These are phyloP conservation scores for Halophytophthora batemanensis DNA, from an alignment of 352 stramenopile genomes.

Conservation along the genomic window DNA sequence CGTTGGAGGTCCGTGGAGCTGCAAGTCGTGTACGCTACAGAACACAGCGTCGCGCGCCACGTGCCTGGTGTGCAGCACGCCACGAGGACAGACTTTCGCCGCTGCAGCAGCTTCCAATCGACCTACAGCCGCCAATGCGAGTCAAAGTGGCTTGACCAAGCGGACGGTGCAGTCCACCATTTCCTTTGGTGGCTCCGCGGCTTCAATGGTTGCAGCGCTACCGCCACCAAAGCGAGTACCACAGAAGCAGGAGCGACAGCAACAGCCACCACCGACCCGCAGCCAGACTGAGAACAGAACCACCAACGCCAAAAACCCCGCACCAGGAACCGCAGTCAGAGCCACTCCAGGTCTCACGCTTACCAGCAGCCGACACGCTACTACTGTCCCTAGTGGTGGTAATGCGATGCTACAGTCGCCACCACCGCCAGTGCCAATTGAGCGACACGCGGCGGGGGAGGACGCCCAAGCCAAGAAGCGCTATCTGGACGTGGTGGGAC, in stretches of 20 bases:
- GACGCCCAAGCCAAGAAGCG: constrained; percentile 51
- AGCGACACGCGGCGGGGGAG: constrained; percentile 37
- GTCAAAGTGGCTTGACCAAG: constrained; percentile 4
- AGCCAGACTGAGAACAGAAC: constrained; percentile 5
- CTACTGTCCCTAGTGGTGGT: background rate
- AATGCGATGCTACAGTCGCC: background rate
- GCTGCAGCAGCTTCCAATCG: background rate
- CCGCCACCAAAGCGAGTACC: background rate
- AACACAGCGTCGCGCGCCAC: constrained; percentile 33
- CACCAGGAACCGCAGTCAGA: constrained; percentile 1
- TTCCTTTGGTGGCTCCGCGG: constrained; percentile 37
- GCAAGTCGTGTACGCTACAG: constrained; percentile 60
- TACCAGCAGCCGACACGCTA: constrained; percentile 7
- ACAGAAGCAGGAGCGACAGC: constrained; percentile 5
- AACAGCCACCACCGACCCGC: background rate
- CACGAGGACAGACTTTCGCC: constrained; percentile 33
- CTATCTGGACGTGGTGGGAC: constrained; percentile 46
- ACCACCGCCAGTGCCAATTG: constrained; percentile 10
- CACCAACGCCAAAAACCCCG: no score
- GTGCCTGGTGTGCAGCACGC: constrained; percentile 58
- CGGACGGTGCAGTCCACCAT: constrained; percentile 66
- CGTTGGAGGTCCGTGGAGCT: constrained; percentile 23
- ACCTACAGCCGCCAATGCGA: background rate
- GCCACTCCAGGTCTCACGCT: constrained; percentile 13
- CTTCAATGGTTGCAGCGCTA: background rate